These are phyloP conservation scores for Aspergillus brunneoviolaceus DNA, from an alignment of 2,329 filamentous ascomycete genomes.

Conservation along the genomic window DNA sequence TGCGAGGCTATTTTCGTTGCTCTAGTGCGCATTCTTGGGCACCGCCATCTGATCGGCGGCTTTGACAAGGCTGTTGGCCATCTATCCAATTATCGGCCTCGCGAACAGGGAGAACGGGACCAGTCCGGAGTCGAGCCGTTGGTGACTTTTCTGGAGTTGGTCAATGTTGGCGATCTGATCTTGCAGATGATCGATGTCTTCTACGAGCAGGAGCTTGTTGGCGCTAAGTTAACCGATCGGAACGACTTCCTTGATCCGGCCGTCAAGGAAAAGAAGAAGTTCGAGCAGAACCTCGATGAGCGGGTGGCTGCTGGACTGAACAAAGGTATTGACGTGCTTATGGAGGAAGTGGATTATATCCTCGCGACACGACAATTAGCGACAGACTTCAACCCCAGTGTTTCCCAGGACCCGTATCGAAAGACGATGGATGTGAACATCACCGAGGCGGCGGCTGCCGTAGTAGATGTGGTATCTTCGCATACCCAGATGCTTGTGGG, in stretches of 20 bases:
- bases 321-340: slow-evolving; percentile 96
- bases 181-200: slow-evolving; percentile 99
- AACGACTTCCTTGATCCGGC: slow-evolving; percentile 94
- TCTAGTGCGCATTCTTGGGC: slow-evolving; percentile 79
- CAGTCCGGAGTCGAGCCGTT: slow-evolving; percentile 79
- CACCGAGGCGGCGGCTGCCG: slow-evolving; percentile 72
- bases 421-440: slow-evolving; percentile 57
- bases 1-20: slow-evolving; percentile 86
- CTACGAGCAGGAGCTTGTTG: slow-evolving; percentile 89
- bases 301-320: slow-evolving; percentile 92
- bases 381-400: slow-evolving; percentile 82
- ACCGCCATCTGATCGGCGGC: slow-evolving; percentile 83
- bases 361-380: slow-evolving; percentile 83
- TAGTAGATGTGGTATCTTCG: slow-evolving; percentile 80
- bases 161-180: slow-evolving; percentile 96
- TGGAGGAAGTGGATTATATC: slow-evolving; percentile 97
- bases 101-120: slow-evolving; percentile 65
- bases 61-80: slow-evolving; percentile 93
- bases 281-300: slow-evolving; percentile 98
- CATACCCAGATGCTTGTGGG: slow-evolving; percentile 93
- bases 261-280: slow-evolving; percentile 93
- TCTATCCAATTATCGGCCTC: slow-evolving; percentile 85
- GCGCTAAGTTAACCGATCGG: slow-evolving; percentile 77
- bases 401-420: slow-evolving; percentile 34
- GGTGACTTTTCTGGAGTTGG: slow-evolving; percentile 92